A percentile compares a stretch with the other conserved stretches of the same genome.
These are phyloP conservation scores for Tylopilus orsonianus DNA, from an alignment of 1,284 basidiomycete species.

Conservation along the genomic window DNA sequence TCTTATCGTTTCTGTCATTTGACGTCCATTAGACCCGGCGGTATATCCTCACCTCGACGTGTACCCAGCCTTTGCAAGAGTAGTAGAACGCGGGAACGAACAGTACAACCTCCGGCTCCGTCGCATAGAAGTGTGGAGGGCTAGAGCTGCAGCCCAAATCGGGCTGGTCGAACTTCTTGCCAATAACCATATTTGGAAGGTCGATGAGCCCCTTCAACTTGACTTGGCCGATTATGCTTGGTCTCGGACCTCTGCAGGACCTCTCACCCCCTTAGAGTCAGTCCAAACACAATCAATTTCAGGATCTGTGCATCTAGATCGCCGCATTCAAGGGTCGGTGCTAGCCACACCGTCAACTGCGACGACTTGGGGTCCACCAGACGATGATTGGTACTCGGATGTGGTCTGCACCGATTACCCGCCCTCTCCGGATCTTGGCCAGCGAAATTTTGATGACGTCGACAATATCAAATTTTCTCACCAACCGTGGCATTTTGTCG, in stretches of 20 bases:
- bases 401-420: constrained; percentile 14
- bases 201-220: constrained; percentile 36
- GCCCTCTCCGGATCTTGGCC: constrained; percentile 37
- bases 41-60: constrained; percentile 36
- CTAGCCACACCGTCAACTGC: constrained; percentile 49
- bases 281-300: constrained; percentile 35
- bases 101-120: constrained; percentile 12
- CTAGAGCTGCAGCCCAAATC: constrained; percentile 17
- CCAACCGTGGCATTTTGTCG: constrained; percentile 13
- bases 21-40: constrained; percentile 23
- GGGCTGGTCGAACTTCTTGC: constrained; percentile 12
- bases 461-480: not conserved
- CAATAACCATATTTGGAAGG: constrained; percentile 22
- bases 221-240: constrained; percentile 67
- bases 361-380: constrained; percentile 35
- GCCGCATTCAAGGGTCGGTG: constrained; percentile 57
- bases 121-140: constrained; percentile 20
- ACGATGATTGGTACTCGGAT: constrained; percentile 22
- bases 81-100: not conserved
- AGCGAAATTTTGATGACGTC: constrained; percentile 43
- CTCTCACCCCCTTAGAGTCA: constrained; percentile 42
- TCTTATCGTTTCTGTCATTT: constrained; percentile 1
- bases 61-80: constrained; percentile 19
- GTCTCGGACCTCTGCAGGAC: constrained; percentile 68
- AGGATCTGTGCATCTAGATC: constrained; percentile 57